phyloP scores from a whole-genome alignment of 2,329 filamentous ascomycete genomes.

The Fusarium transvaalense region DNA sequence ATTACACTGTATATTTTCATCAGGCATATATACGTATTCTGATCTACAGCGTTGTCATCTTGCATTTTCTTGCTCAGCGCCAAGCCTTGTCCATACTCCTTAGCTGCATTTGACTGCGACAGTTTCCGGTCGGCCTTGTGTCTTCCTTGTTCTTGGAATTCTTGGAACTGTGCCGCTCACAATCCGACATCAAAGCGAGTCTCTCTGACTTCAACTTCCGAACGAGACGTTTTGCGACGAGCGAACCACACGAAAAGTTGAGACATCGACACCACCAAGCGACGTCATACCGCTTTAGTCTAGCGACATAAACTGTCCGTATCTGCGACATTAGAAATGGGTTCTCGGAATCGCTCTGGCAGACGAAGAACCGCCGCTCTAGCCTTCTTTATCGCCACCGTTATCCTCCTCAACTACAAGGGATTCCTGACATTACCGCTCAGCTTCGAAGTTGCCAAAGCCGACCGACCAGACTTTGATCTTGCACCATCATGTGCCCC shows the following conservation, averaged over 20 bases:
- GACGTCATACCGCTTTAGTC: constrained; percentile 23
- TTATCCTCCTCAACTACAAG: constrained; percentile 28
- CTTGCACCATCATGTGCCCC: constrained; percentile 45
- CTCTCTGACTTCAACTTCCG: background rate
- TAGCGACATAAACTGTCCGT: background rate
- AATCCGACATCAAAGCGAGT: background rate
- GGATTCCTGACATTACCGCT: constrained; percentile 41
- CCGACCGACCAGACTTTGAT: constrained; percentile 40
- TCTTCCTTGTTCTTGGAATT: constrained; percentile 2
- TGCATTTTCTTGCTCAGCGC: background rate
- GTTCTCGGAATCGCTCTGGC: constrained; percentile 34
- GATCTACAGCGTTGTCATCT: background rate
- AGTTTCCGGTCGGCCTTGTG: background rate
- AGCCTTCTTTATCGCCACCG: constrained; percentile 13
- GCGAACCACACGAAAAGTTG: background rate
- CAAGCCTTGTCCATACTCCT: constrained; percentile 12
- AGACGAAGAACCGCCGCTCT: constrained; percentile 31
- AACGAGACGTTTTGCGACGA: background rate
- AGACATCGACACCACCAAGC: background rate
- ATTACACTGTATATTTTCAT: background rate
- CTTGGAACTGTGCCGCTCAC: background rate
- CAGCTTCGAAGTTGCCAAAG: constrained; percentile 30
- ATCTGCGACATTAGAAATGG: constrained; percentile 27
- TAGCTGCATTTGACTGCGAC: constrained; percentile 17
- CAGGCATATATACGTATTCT: background rate